These are phyloP conservation scores for Chrysopogon serrulatus DNA, from an alignment of 176 grass and related monocot species.

Conservation along the genomic window DNA sequence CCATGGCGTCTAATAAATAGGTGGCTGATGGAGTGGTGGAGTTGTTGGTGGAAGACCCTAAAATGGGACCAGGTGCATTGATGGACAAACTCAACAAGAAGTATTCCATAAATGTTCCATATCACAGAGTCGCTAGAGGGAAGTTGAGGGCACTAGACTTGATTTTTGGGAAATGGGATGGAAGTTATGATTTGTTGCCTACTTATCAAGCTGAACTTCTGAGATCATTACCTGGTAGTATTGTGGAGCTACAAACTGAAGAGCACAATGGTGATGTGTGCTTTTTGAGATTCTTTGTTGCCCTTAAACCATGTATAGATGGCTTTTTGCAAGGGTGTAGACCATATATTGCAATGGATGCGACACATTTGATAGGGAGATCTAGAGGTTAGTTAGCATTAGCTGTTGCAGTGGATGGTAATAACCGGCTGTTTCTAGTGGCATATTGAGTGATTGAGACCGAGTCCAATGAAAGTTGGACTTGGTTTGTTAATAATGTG, in stretches of 20 bases:
- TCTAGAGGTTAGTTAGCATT: too few relatives aligned
- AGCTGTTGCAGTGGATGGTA: too few relatives aligned
- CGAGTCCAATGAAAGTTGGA: too few relatives aligned
- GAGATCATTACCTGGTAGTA: neutral
- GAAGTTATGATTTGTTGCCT: neutral
- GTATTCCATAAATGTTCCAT: neutral
- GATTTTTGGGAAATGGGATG: neutral
- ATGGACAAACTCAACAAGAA: too few relatives aligned
- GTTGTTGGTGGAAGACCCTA: neutral
- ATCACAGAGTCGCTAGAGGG: neutral
- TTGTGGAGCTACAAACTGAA: neutral
- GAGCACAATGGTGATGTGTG: neutral
- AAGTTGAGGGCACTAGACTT: neutral
- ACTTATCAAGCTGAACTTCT: neutral
- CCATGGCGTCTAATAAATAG: neutral
- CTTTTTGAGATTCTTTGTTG: neutral
- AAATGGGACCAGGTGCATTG: neutral
- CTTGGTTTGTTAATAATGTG: too few relatives aligned
- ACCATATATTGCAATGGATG: too few relatives aligned
- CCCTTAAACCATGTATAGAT: neutral
- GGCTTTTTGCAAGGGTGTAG: too few relatives aligned
- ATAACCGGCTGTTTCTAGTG: too few relatives aligned
- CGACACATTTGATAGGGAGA: too few relatives aligned
- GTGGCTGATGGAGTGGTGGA: neutral
- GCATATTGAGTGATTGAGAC: too few relatives aligned